Base-by-base conservation (phyloP, 2,329 filamentous ascomycete genomes). In the Talaromyces amestolkiae region DNA sequence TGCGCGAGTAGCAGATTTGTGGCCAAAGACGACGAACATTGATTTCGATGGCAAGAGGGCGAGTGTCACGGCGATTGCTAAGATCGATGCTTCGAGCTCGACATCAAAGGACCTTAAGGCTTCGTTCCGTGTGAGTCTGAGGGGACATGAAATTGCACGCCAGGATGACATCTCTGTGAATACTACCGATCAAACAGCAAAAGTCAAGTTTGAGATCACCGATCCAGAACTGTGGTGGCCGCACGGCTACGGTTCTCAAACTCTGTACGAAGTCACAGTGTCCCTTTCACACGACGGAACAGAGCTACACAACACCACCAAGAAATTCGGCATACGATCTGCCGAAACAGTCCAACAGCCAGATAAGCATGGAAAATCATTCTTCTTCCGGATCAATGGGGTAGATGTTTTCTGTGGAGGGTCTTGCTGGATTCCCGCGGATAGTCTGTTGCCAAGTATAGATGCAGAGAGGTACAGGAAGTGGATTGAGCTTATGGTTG, bases 381-480 rank as follows among this genome's bases (percentile, higher is more conserved):
- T 90, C 72, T 84, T 84, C 70, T 88, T 89, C 70, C 83, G 87
- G 37, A 81, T 91, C 69, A 91, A 91, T 69, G 86, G 86, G 3
- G 78, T 88, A 58, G 83, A 89, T 75, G 82, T 88, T 8, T 89
- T 89, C 73, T 88, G 85, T 64, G 86, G 87, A 47, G 87, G 87
- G 9, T 87, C 86, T 17, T 85, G 87, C 73, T 90, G 87, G 87
- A 89, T 90, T 61, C 87, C 87, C 2, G 85, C 84, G 0, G 86
- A 89, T 70, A 87, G 81, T 63, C 83, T 89, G 67, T 82, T 86
- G 1, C 83, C 86, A 0, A 81, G 83, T 11, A 81, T 89, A 49
- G 81, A 78, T 0, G 73, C 79, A 10, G 80, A 83, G 22, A 81
- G 80, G 53, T 89, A 89, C 71, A 79, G 82, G 10, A 84, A 83